Evolutionary conservation across 2,329 filamentous ascomycete species (phyloP).

Genomic region (Fusarium palustre): DNA sequence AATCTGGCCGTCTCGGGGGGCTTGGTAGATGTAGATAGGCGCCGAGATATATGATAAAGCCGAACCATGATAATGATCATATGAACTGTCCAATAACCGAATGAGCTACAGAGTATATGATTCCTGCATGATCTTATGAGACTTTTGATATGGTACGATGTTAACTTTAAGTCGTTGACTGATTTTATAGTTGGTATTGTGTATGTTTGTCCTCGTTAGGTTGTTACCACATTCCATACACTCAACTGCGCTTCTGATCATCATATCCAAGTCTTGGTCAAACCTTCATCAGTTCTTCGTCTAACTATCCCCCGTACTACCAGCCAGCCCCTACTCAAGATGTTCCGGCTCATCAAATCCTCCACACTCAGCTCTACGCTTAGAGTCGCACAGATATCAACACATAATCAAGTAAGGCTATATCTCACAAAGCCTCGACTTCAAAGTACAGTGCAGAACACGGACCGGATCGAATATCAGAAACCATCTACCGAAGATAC

Average conservation of each 20-base stretch:
- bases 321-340: not conserved
- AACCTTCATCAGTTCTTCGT: not conserved
- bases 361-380: not conserved
- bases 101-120: not conserved
- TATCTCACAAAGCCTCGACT: not conserved
- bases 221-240: not conserved
- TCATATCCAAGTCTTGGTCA: not conserved
- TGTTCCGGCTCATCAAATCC: not conserved
- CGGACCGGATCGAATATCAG: not conserved
- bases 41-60: not conserved
- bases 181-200: not conserved
- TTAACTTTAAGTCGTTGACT: not conserved
- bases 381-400: not conserved
- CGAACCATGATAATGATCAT: not conserved
- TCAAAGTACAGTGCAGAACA: not conserved
- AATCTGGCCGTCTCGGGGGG: not conserved
- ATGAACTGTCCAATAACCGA: not conserved
- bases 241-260: not conserved
- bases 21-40: not conserved
- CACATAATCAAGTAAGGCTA: not conserved
- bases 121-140: not conserved
- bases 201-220: too few species aligned
- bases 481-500: not conserved
- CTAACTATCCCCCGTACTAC: not conserved
- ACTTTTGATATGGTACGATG: not conserved